A percentile compares a stretch with the other conserved stretches of the same genome.
These are phyloP conservation scores for Stachybotrys echinatus DNA, from an alignment of 2,329 filamentous ascomycete species.

Conservation along the genomic window DNA sequence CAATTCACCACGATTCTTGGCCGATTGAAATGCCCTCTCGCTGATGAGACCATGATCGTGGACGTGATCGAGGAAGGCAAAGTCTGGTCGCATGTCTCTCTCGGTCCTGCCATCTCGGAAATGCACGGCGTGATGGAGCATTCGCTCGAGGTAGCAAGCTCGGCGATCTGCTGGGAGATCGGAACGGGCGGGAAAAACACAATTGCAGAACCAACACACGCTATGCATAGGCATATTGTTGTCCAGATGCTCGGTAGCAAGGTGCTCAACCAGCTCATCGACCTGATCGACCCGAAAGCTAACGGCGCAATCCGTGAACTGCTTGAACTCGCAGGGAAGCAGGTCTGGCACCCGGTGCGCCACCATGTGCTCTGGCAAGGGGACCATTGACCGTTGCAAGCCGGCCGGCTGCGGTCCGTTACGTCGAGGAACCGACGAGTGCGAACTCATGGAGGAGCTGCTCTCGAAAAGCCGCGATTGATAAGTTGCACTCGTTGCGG, in stretches of 20 bases:
- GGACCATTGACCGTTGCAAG: constrained; percentile 3
- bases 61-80: constrained; percentile 33
- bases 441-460: background rate
- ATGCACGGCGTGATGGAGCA: constrained; percentile 46
- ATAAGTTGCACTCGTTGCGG: background rate
- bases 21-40: constrained; percentile 13
- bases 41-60: constrained; percentile 18
- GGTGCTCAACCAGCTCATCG: constrained; percentile 42
- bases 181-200: constrained; percentile 20
- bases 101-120: constrained; percentile 21
- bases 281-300: constrained; percentile 32
- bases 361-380: constrained; percentile 2
- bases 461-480: background rate
- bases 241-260: constrained; percentile 27
- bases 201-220: constrained; percentile 48
- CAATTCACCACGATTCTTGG: constrained; percentile 12
- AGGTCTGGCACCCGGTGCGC: background rate
- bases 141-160: constrained; percentile 30
- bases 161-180: constrained; percentile 3
- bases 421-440: constrained; percentile 16
- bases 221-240: constrained; percentile 26
- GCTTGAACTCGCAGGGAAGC: constrained; percentile 41
- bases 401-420: constrained; percentile 8
- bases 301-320: constrained; percentile 26
- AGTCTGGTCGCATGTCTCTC: constrained; percentile 31